These are phyloP conservation scores for Eremochloa ophiuroides DNA, from an alignment of 176 grass and related monocot species.

Conservation along the genomic window DNA sequence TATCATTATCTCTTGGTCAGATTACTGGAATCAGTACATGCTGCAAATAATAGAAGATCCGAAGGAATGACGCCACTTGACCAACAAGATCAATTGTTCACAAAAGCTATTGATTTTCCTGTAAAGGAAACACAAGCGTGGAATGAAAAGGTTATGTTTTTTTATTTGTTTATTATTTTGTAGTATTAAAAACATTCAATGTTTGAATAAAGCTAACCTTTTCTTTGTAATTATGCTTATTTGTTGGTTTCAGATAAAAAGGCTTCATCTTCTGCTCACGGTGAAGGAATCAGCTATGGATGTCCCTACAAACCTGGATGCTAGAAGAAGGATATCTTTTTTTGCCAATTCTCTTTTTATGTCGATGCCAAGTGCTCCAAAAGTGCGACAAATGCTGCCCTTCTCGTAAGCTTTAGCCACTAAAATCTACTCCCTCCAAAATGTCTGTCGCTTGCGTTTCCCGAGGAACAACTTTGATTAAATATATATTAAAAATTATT, in stretches of 20 bases:
- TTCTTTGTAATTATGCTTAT: conserved; percentile 14
- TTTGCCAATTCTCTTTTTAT: conserved; percentile 99
- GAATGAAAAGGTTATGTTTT: conserved; percentile 80
- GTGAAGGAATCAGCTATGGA: conserved; percentile 96
- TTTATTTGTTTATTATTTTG: conserved; percentile 1
- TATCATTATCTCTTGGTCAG: conserved; percentile 41
- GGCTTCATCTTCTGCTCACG: conserved; percentile 77
- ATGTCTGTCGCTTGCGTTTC: too few relatives aligned
- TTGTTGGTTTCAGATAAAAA: conserved; percentile 74
- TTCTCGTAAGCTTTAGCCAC: conserved; percentile 76
- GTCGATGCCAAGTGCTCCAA: conserved; percentile 80
- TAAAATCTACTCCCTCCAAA: too few relatives aligned
- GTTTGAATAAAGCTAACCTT: conserved; percentile 7
- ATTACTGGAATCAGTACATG: conserved; percentile 63
- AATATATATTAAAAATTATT: too few relatives aligned
- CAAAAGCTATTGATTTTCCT: conserved; percentile 80
- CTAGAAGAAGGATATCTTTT: conserved; percentile 89
- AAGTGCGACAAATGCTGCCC: conserved; percentile 91
- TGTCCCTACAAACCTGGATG: conserved; percentile 91
- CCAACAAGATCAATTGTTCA: conserved; percentile 58
- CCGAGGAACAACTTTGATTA: too few relatives aligned
- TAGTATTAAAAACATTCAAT: not conserved
- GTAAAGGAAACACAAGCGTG: conserved; percentile 64
- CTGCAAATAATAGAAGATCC: conserved; percentile 37
- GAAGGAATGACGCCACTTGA: conserved; percentile 63